Conservation (phyloP, 148 eudicot species). For the Camellia japonica region DNA sequence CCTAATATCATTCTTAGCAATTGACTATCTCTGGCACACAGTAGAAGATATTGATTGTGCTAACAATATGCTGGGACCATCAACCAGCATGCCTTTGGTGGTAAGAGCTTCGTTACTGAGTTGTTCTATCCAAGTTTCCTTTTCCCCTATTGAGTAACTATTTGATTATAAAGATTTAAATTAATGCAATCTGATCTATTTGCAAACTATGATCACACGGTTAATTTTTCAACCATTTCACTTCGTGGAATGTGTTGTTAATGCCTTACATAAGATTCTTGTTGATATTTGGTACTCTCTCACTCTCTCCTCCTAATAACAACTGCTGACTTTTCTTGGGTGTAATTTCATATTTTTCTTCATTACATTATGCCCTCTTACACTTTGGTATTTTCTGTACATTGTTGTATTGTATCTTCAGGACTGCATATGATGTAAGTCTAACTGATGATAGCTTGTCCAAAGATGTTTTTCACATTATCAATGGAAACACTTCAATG, state of each 20-base stretch:
- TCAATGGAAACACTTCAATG: conserved; percentile 64
- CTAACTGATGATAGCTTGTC: conserved; percentile 81
- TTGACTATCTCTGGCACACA: too few relatives aligned
- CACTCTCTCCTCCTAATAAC: neutral
- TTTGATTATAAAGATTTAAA: neutral
- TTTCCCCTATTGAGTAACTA: neutral
- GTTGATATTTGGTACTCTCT: neutral
- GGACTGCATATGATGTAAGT: conserved; percentile 90
- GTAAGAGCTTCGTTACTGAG: neutral
- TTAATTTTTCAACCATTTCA: neutral
- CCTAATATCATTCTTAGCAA: too few relatives aligned
- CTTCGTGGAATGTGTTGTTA: neutral
- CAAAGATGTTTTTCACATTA: conserved; percentile 46
- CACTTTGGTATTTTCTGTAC: conserved; percentile 10
- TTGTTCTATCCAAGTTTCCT: neutral
- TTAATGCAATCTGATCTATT: neutral
- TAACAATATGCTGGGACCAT: neutral
- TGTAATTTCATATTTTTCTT: neutral
- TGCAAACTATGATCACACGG: neutral
- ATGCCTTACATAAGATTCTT: neutral
- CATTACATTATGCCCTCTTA: conserved; percentile 3
- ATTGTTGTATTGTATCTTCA: conserved; percentile 20
- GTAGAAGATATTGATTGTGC: too few relatives aligned
- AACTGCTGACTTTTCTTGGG: neutral
- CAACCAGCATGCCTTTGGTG: conserved; percentile 4